These are phyloP conservation scores for Coniochaeta ligniaria DNA, from an alignment of 2,329 filamentous ascomycete species.

Conservation along the genomic window DNA sequence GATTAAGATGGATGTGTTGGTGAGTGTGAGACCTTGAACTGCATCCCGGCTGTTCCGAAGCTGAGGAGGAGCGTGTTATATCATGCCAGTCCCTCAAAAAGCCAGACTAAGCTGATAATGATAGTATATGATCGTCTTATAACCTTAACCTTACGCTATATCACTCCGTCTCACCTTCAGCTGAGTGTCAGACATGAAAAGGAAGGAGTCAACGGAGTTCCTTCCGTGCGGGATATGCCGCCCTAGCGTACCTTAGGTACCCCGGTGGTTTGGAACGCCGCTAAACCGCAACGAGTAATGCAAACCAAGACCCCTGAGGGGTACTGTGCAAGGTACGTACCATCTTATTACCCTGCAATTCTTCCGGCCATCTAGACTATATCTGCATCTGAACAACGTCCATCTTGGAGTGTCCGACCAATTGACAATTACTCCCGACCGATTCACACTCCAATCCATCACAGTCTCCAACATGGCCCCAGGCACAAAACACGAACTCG, in stretches of 20 bases:
- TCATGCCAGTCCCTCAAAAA: not conserved
- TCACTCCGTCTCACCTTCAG: no score
- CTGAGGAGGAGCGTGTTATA: not conserved
- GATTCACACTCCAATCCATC: not conserved
- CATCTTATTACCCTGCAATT: not conserved
- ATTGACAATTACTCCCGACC: not conserved
- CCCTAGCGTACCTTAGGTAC: not conserved
- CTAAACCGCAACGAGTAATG: not conserved
- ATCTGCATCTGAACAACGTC: not conserved
- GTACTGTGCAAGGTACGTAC: not conserved
- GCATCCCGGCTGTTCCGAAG: not conserved
- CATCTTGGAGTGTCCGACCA: not conserved
- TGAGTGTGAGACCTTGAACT: no score
- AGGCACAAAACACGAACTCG: conserved; percentile 39
- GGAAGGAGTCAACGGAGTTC: not conserved
- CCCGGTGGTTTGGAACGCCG: not conserved
- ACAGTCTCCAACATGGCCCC: conserved; percentile 12
- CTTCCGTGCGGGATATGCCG: not conserved
- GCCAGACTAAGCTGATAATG: not conserved
- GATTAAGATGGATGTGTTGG: no score
- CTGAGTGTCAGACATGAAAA: not conserved
- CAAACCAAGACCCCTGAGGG: not conserved
- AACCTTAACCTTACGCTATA: not conserved
- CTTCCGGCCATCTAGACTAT: not conserved
- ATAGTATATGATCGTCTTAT: not conserved